Evolutionary conservation across 441 rosid species (phyloP).

Genomic region (Aquilaria agallochum): DNA sequence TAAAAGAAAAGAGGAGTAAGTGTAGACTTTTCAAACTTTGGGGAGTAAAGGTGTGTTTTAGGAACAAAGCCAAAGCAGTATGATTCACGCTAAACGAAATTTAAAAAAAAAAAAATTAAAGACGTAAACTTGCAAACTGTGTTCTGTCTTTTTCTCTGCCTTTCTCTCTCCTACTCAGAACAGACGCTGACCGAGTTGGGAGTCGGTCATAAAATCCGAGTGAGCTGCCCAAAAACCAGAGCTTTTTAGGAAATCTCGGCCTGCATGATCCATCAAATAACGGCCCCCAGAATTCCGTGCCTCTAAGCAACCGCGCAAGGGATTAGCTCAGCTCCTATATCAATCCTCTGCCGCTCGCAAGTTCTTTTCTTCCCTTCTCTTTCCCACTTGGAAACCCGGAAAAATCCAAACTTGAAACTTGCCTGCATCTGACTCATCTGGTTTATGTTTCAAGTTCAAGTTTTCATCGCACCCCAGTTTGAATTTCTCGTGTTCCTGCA

Average conservation of each 20-base stretch:
- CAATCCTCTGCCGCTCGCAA: constrained; percentile 39
- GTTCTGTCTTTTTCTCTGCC: constrained; percentile 8
- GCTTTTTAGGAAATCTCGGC: constrained; percentile 20
- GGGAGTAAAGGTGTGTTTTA: too few relatives aligned
- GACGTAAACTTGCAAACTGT: constrained; percentile 24
- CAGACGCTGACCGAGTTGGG: not conserved
- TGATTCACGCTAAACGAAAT: not conserved
- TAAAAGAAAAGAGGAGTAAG: too few relatives aligned
- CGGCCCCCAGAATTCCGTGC: constrained; percentile 45
- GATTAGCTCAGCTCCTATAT: constrained; percentile 13
- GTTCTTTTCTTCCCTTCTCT: constrained; percentile 47
- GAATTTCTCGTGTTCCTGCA: not conserved
- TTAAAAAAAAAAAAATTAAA: constrained; percentile 5
- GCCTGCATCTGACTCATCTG: not conserved
- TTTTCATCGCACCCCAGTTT: constrained; percentile 15
- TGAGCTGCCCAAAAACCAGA: constrained; percentile 17
- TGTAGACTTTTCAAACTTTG: too few relatives aligned
- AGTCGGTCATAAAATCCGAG: too few relatives aligned
- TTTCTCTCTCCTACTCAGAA: not conserved
- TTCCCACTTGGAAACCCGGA: not conserved
- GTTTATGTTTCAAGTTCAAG: constrained; percentile 32
- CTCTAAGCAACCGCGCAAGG: constrained; percentile 47
- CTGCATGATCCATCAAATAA: constrained; percentile 20
- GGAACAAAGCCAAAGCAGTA: too few relatives aligned
- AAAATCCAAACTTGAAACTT: not conserved